Evolutionary conservation across 108 stramenopile species (phyloP).

Genomic region (Nannochloropsis salina): DNA sequence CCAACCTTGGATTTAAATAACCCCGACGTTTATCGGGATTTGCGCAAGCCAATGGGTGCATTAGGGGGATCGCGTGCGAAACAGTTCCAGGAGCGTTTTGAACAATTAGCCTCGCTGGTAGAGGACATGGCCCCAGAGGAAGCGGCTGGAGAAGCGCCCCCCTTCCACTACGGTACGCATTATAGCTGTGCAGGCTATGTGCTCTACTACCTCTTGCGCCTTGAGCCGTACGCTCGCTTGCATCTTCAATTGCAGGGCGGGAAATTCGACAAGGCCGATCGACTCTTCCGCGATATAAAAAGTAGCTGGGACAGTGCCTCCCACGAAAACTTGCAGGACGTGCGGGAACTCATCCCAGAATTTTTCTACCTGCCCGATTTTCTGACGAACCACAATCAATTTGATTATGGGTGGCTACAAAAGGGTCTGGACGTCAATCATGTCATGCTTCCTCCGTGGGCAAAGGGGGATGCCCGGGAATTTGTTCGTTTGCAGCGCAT

Average conservation of each 20-base stretch:
- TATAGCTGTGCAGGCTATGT: slow-evolving; percentile 88
- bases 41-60: slow-evolving; percentile 88
- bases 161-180: slow-evolving; percentile 81
- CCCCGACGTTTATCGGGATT: slow-evolving; percentile 71
- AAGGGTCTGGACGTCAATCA: slow-evolving; percentile 43
- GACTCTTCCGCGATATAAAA: slow-evolving; percentile 61
- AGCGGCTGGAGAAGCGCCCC: slow-evolving; percentile 45
- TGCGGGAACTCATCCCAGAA: slow-evolving; percentile 95
- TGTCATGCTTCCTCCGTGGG: slow-evolving; percentile 54
- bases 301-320: slow-evolving; percentile 17
- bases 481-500: slow-evolving; percentile 50
- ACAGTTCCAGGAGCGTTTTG: slow-evolving; percentile 48
- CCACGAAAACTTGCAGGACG: slow-evolving; percentile 59
- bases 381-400: slow-evolving; percentile 48
- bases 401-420: slow-evolving; percentile 48
- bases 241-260: slow-evolving; percentile 83
- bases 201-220: slow-evolving; percentile 72
- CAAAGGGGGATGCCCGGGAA: slow-evolving; percentile 57
- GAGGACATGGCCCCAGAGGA: slow-evolving; percentile 29
- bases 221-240: slow-evolving; percentile 83
- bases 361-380: slow-evolving; percentile 86
- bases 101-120: background rate
- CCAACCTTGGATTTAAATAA: slow-evolving; percentile 69
- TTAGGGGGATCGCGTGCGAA: slow-evolving; percentile 38
- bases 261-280: slow-evolving; percentile 85